Percentiles rank a stretch among this genome's conserved stretches.
phyloP scores from a whole-genome alignment of 805 yeast genomes.

The Kodamaea laetipori region DNA sequence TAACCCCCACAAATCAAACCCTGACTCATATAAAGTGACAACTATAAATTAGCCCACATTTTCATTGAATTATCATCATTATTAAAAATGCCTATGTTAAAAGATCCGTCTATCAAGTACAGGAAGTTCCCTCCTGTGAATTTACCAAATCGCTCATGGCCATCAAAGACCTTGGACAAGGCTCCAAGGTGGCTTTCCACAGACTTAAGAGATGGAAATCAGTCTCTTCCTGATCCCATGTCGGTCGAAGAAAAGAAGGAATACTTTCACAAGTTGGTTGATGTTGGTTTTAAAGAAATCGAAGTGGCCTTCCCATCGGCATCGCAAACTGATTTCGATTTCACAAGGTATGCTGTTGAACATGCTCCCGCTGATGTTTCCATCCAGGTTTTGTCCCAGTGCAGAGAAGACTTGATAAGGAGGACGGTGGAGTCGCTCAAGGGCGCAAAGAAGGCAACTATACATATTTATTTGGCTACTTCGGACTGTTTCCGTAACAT shows the following conservation, averaged over 20 bases:
- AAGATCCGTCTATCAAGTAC: slow-evolving; percentile 67
- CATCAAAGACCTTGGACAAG: slow-evolving; percentile 53
- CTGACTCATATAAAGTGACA: slow-evolving; percentile 2
- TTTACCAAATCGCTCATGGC: slow-evolving; percentile 72
- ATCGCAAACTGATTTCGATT: slow-evolving; percentile 77
- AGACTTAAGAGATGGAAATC: slow-evolving; percentile 83
- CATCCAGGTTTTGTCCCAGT: slow-evolving; percentile 75
- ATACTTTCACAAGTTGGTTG: slow-evolving; percentile 67
- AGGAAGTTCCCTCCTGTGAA: slow-evolving; percentile 55
- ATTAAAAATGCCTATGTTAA: slow-evolving; percentile 36
- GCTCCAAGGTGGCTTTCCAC: slow-evolving; percentile 85
- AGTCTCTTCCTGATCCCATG: slow-evolving; percentile 86
- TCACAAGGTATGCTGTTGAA: slow-evolving; percentile 73
- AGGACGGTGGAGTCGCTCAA: slow-evolving; percentile 71
- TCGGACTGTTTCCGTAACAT: slow-evolving; percentile 73
- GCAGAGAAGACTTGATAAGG: slow-evolving; percentile 70
- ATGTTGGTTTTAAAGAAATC: slow-evolving; percentile 78
- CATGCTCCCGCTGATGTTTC: slow-evolving; percentile 75
- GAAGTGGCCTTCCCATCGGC: slow-evolving; percentile 85
- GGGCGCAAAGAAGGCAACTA: slow-evolving; percentile 76
- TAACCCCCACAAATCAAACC: slow-evolving; percentile 2
- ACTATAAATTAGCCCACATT: no score
- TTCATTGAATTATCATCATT: not conserved
- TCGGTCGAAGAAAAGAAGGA: slow-evolving; percentile 73
- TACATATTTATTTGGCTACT: slow-evolving; percentile 76